Evolutionary conservation across 2,329 filamentous ascomycete species (phyloP).

Genomic region (Daldinia sp.): DNA sequence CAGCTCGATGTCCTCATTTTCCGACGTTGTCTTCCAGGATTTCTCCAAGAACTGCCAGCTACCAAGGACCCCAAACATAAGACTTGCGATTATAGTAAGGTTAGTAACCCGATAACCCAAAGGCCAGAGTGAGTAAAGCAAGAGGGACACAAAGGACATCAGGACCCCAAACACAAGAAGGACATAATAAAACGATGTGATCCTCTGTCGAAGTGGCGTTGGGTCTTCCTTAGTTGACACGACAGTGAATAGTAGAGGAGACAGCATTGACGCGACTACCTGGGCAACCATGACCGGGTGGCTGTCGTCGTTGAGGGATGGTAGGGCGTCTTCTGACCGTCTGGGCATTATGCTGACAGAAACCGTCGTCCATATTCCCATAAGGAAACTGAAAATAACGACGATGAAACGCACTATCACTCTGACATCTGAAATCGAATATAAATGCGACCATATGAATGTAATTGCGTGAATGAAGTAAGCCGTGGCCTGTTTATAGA

Average conservation of each 20-base stretch:
- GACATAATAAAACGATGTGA: slow-evolving; percentile 25
- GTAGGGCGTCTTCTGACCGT: slow-evolving; percentile 13
- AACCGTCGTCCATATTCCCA: slow-evolving; percentile 15
- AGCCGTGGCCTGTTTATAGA: not conserved
- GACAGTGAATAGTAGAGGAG: slow-evolving; percentile 22
- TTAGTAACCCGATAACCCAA: slow-evolving; percentile 25
- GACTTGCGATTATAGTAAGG: slow-evolving; percentile 17
- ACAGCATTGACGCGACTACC: slow-evolving; percentile 26
- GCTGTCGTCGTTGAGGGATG: slow-evolving; percentile 16
- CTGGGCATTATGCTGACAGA: slow-evolving; percentile 14
- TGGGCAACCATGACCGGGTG: slow-evolving; percentile 32
- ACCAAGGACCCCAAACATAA: slow-evolving; percentile 30
- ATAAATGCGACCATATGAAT: not conserved
- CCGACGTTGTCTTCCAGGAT: slow-evolving; percentile 9
- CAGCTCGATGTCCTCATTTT: slow-evolving; percentile 19
- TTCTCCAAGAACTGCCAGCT: slow-evolving; percentile 36
- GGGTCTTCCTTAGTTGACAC: slow-evolving; percentile 20
- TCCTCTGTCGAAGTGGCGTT: slow-evolving; percentile 22
- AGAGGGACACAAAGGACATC: slow-evolving; percentile 28
- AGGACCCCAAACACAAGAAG: slow-evolving; percentile 26
- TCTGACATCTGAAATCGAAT: slow-evolving; percentile 2
- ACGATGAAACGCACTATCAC: slow-evolving; percentile 23
- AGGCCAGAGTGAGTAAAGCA: slow-evolving; percentile 32
- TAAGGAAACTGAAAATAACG: slow-evolving; percentile 18
- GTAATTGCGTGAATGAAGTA: not conserved